Percentiles rank a stretch among this genome's conserved stretches.
phyloP scores from a whole-genome alignment of 495 filamentous ascomycete genomes.

The Penicillium parvum region DNA sequence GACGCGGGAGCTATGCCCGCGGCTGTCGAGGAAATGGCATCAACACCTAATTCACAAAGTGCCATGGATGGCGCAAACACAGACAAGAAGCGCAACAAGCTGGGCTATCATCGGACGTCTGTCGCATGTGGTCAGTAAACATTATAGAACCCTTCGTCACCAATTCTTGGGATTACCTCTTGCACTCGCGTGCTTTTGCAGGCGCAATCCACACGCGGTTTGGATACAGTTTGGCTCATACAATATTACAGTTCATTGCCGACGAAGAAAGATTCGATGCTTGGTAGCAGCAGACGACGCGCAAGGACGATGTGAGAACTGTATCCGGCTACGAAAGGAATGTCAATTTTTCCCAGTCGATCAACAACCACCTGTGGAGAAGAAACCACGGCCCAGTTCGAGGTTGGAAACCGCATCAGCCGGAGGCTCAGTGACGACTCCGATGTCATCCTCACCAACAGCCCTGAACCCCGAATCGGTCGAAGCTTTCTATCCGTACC shows the following conservation, averaged over 20 bases:
- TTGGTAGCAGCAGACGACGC: slow-evolving; percentile 72
- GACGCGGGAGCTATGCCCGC: slow-evolving; percentile 38
- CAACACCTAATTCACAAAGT: slow-evolving; percentile 62
- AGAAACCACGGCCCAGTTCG: slow-evolving; percentile 45
- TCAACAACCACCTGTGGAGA: slow-evolving; percentile 63
- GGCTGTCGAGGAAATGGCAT: slow-evolving; percentile 57
- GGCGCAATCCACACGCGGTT: background rate
- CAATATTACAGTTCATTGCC: slow-evolving; percentile 70
- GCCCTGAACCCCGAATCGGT: slow-evolving; percentile 27
- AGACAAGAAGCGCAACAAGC: slow-evolving; percentile 92
- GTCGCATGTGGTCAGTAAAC: slow-evolving; percentile 93
- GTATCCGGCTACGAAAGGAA: slow-evolving; percentile 92
- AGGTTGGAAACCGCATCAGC: slow-evolving; percentile 39
- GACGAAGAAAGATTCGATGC: slow-evolving; percentile 92
- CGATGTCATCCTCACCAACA: slow-evolving; percentile 38
- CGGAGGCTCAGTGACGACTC: slow-evolving; percentile 41
- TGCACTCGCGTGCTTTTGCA: background rate
- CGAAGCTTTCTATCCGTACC: slow-evolving; percentile 42
- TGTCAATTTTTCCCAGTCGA: slow-evolving; percentile 94
- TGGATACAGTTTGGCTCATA: slow-evolving; percentile 12
- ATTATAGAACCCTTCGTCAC: too few species aligned
- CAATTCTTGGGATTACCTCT: too few species aligned
- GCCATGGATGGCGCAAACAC: slow-evolving; percentile 40
- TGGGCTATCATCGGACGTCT: slow-evolving; percentile 95
- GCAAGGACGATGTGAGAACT: slow-evolving; percentile 87